phyloP scores from a whole-genome alignment of 2,329 filamentous ascomycete genomes.

The Didymella arachidicola region DNA sequence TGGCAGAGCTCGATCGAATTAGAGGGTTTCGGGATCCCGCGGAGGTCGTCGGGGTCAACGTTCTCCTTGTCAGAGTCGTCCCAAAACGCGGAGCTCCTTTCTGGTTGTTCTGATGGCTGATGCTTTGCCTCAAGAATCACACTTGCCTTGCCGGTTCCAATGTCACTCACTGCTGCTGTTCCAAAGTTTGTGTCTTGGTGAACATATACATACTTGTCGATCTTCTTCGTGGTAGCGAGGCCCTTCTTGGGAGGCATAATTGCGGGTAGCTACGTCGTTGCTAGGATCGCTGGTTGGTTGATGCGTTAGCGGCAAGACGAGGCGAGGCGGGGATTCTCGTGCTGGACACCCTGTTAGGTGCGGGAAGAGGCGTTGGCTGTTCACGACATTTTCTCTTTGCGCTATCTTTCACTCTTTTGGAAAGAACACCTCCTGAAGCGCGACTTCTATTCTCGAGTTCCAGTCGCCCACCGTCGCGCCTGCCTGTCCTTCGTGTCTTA shows the following conservation, averaged over 20 bases:
- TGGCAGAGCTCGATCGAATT: conserved; percentile 24
- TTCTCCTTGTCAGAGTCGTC: conserved; percentile 19
- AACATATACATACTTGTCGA: conserved; percentile 24
- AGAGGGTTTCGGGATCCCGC: conserved; percentile 31
- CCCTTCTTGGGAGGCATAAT: conserved; percentile 38
- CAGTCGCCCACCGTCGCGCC: conserved; percentile 27
- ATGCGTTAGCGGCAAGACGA: conserved; percentile 35
- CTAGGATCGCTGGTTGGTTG: conserved; percentile 32
- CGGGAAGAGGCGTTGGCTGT: conserved; percentile 21
- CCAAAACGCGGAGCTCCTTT: background rate
- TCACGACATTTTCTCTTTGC: conserved; percentile 18
- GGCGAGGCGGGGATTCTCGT: conserved; percentile 34
- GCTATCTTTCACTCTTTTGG: conserved; percentile 7
- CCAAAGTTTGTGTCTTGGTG: conserved; percentile 16
- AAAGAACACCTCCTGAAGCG: conserved; percentile 8
- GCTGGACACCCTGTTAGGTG: conserved; percentile 34
- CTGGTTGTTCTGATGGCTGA: background rate
- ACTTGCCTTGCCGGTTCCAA: background rate
- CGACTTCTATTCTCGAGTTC: conserved; percentile 14
- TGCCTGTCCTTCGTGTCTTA: conserved; percentile 25
- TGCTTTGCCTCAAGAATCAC: background rate
- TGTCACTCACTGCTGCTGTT: background rate
- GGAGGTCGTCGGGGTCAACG: conserved; percentile 22
- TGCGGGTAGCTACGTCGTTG: conserved; percentile 21
- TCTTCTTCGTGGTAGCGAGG: conserved; percentile 34